Evolutionary conservation across 73 alveolate genomes (phyloP), one percentile per base, ranked within the genome.

Genomic region (Vitrella brassicaformis): DNA sequence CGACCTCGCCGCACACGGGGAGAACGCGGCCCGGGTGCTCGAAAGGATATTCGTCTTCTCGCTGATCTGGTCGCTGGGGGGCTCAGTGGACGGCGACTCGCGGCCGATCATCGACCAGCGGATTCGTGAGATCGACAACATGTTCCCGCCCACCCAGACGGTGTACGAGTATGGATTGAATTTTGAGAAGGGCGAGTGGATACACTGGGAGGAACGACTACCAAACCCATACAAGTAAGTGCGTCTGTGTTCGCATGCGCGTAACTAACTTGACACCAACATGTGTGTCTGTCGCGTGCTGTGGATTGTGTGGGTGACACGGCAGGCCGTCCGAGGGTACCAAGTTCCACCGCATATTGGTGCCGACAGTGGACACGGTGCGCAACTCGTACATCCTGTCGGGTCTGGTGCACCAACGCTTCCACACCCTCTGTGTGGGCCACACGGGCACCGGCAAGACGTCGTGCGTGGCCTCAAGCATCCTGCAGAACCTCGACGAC

Each of bases 361-460:
- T 89, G 73, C 95, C 92, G 25, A 89, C 95, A 7, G 85, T 88
- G 19, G 95, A 89, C 84, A 86, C 95, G 31, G 46, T 68, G 75
- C 81, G 92, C 29, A 26, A 47, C 47, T 81, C 79, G 0, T 72
- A 8, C 30, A 18, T 39, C 14, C 14, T 39, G 56, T 14, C 22
- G 22, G 56, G 56, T 39, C 56, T 39, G 56, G 56, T 39, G 22
- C 22, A 39, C 56, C 4, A 39, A 14, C 56, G 56, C 56, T 14
- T 8, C 56, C 56, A 39, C 83, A 82, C 79, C 29, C 86, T 97
- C 65, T 82, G 92, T 64, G 98, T 97, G 47, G 99, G 99, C 67
- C 93, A 93, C 66, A 90, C 98, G 69, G 99, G 99, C 30, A 97
- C 99, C 8, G 99, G 99, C 10, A 97, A 97, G 89, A 95, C 98